Conservation (phyloP, 1,284 basidiomycete genomes). For the Tetrapyrgos nigripes region DNA sequence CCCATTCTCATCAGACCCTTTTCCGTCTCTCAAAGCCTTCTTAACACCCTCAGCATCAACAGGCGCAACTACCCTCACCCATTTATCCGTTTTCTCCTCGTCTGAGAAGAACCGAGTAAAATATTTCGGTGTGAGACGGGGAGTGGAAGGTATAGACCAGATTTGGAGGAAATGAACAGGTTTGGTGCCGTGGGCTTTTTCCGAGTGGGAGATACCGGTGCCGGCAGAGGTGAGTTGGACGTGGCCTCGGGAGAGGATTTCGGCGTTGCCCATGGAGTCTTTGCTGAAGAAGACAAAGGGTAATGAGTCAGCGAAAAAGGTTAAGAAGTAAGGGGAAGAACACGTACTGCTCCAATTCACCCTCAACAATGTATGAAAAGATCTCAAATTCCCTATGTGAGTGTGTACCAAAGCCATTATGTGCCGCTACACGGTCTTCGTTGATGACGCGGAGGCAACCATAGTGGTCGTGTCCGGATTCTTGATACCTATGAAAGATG, state of each 20-base stretch:
- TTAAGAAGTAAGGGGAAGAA: too few species aligned
- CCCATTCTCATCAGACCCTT: slow-evolving; percentile 35
- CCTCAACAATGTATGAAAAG: slow-evolving; percentile 86
- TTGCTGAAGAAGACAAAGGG: slow-evolving; percentile 50
- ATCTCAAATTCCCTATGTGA: slow-evolving; percentile 90
- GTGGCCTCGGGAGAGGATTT: slow-evolving; percentile 87
- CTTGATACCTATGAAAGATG: slow-evolving; percentile 79
- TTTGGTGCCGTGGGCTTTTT: too few species aligned
- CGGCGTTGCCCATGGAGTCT: slow-evolving; percentile 90
- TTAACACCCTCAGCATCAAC: slow-evolving; percentile 60
- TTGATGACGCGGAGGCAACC: too few species aligned
- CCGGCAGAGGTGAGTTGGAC: slow-evolving; percentile 92
- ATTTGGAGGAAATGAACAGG: too few species aligned
- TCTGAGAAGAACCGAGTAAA: too few species aligned
- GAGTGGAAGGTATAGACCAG: slow-evolving; percentile 75
- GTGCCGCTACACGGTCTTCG: slow-evolving; percentile 86
- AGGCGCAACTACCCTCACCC: too few species aligned
- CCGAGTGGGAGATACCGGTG: slow-evolving; percentile 87
- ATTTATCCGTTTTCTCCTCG: too few species aligned
- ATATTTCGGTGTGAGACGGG: slow-evolving; percentile 76
- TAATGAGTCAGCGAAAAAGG: slow-evolving; percentile 3
- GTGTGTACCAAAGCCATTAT: slow-evolving; percentile 87
- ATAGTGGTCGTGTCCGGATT: slow-evolving; percentile 59
- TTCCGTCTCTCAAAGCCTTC: slow-evolving; percentile 56
- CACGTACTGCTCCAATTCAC: slow-evolving; percentile 79